phyloP scores from a whole-genome alignment of 1,139 yeast species.

The Geotrichum europaeum region DNA sequence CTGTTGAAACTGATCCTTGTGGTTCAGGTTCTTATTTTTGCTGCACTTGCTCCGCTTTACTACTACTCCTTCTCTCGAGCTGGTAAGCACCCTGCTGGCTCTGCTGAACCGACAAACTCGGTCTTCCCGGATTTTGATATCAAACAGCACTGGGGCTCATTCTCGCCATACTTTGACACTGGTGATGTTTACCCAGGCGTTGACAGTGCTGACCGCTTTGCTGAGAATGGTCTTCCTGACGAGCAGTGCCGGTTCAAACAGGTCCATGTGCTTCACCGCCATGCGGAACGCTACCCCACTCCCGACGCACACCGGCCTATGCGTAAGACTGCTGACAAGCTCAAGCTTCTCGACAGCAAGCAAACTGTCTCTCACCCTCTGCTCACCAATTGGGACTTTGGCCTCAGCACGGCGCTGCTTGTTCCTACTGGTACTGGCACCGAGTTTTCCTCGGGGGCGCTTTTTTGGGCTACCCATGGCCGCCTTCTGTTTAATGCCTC shows the following conservation, averaged over 20 bases:
- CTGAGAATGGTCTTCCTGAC: constrained; percentile 29
- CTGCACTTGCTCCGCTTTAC: background rate
- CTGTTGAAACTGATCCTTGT: background rate
- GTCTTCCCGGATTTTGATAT: constrained; percentile 30
- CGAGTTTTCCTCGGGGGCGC: constrained; percentile 36
- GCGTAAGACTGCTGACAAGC: constrained; percentile 29
- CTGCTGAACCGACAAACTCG: background rate
- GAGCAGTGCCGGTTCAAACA: constrained; percentile 30
- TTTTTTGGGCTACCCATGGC: constrained; percentile 40
- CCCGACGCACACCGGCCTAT: constrained; percentile 27
- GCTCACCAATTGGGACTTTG: constrained; percentile 35
- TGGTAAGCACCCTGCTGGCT: background rate
- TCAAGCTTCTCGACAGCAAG: constrained; percentile 19
- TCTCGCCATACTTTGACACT: constrained; percentile 38
- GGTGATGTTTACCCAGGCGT: constrained; percentile 29
- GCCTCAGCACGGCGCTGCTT: constrained; percentile 34
- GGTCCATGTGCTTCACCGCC: constrained; percentile 40
- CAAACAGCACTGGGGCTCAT: constrained; percentile 40
- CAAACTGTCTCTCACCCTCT: constrained; percentile 20
- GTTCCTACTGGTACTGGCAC: constrained; percentile 38
- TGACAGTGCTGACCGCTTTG: constrained; percentile 22
- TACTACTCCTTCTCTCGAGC: background rate
- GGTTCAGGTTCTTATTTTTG: background rate
- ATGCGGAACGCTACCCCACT: constrained; percentile 40
- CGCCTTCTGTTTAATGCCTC: constrained; percentile 33